These are phyloP conservation scores for Erodium moschatum DNA, from an alignment of 441 rosid species.

Conservation along the genomic window DNA sequence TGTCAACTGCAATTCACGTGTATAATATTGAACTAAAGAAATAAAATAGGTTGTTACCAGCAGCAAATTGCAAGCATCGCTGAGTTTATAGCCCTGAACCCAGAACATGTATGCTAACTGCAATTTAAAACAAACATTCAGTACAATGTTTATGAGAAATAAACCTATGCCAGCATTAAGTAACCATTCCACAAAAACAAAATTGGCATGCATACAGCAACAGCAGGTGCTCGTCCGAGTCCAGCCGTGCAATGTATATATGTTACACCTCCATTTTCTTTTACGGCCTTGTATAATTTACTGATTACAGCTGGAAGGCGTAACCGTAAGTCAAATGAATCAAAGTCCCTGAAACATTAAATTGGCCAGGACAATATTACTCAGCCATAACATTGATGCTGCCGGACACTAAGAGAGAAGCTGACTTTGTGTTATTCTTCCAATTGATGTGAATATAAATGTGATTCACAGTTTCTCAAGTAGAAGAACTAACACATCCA, in stretches of 20 bases:
- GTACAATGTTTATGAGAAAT: not conserved
- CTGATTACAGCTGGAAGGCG: slow-evolving; percentile 84
- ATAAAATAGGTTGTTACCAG: slow-evolving; percentile 42
- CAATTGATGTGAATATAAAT: no score
- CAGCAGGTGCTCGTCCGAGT: slow-evolving; percentile 93
- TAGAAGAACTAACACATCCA: no score
- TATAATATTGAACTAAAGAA: not conserved
- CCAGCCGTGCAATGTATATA: slow-evolving; percentile 97
- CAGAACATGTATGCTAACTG: slow-evolving; percentile 95
- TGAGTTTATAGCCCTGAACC: slow-evolving; percentile 80
- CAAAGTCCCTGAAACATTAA: slow-evolving; percentile 72
- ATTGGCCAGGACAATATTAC: slow-evolving; percentile 1
- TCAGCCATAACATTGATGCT: no score
- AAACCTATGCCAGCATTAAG: not conserved
- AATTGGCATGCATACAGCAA: slow-evolving; percentile 47
- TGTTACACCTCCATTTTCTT: slow-evolving; percentile 73
- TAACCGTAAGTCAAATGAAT: slow-evolving; percentile 78
- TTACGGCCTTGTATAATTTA: slow-evolving; percentile 52
- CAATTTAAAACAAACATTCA: slow-evolving; percentile 17
- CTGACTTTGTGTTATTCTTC: no score
- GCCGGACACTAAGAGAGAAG: no score
- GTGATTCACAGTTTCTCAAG: no score
- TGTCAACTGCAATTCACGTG: no score
- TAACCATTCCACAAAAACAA: slow-evolving; percentile 2
- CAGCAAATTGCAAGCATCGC: slow-evolving; percentile 55